phyloP scores from a whole-genome alignment of 2,329 filamentous ascomycete genomes.

The Diplodia mutila region DNA sequence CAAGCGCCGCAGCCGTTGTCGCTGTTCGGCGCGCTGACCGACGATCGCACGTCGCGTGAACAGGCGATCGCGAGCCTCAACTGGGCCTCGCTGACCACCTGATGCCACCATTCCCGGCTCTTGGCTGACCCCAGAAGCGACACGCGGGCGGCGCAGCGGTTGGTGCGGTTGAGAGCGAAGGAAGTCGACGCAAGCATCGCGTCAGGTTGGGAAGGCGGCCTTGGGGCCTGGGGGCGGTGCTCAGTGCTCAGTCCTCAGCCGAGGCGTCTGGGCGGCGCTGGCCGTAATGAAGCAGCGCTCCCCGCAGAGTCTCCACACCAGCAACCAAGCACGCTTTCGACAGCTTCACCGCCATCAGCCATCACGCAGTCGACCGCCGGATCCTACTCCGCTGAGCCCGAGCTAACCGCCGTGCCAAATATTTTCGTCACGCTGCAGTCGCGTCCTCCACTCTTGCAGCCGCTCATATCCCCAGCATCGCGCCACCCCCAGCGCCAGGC shows the following conservation, averaged over 20 bases:
- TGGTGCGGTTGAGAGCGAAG: not conserved
- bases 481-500: conserved; percentile 17
- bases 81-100: conserved; percentile 1
- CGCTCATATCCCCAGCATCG: not conserved
- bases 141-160: not conserved
- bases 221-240: not conserved
- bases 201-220: not conserved
- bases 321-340: not conserved
- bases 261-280: not conserved
- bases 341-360: conserved; percentile 21
- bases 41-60: conserved; percentile 15
- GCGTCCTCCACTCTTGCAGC: not conserved
- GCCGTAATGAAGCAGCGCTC: not conserved
- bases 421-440: not conserved
- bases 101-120: not conserved
- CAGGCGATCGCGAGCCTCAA: conserved; percentile 15
- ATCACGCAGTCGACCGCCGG: not conserved
- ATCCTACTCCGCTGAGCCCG: conserved; percentile 24
- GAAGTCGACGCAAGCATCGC: not conserved
- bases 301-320: conserved; percentile 21
- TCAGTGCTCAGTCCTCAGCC: not conserved
- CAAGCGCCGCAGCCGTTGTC: conserved; percentile 18
- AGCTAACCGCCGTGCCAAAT: conserved; percentile 6
- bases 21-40: conserved; percentile 1
- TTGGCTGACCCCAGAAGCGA: not conserved